phyloP scores from a whole-genome alignment of 2,329 filamentous ascomycete genomes.

The Juglanconis juglandina region DNA sequence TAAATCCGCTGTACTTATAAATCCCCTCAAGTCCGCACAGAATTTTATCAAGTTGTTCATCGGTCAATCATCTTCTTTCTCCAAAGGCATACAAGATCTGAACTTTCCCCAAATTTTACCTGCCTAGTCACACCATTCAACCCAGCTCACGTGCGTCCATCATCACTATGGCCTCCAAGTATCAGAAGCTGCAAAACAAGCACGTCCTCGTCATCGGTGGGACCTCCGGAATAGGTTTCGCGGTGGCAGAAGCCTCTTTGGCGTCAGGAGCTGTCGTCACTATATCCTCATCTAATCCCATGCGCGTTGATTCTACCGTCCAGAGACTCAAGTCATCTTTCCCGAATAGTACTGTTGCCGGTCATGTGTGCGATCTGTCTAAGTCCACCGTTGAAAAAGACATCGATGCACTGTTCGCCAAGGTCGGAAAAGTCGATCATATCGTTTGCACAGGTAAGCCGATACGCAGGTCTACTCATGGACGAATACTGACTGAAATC shows the following conservation, averaged over 20 bases:
- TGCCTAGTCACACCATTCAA: too few species aligned
- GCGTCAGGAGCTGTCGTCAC: slow-evolving; percentile 54
- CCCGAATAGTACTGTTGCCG: slow-evolving; percentile 19
- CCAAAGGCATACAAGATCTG: too few species aligned
- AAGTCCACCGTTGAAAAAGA: slow-evolving; percentile 30
- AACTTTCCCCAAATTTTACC: too few species aligned
- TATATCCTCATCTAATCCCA: slow-evolving; percentile 55
- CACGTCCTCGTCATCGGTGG: slow-evolving; percentile 61
- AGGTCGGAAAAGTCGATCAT: slow-evolving; percentile 22
- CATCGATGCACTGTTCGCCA: slow-evolving; percentile 26
- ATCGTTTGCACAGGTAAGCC: slow-evolving; percentile 25
- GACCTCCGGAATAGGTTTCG: slow-evolving; percentile 60
- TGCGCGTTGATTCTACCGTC: slow-evolving; percentile 46
- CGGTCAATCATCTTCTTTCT: too few species aligned
- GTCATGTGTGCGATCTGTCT: slow-evolving; percentile 29
- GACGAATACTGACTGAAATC: background rate
- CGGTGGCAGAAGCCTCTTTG: slow-evolving; percentile 55
- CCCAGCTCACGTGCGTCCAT: background rate
- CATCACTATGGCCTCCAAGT: slow-evolving; percentile 26
- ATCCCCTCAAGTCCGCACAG: too few species aligned
- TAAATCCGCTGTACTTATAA: too few species aligned
- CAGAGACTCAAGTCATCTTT: slow-evolving; percentile 17
- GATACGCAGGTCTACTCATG: background rate
- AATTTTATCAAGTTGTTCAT: too few species aligned
- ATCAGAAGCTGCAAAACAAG: slow-evolving; percentile 31